A percentile compares a stretch with the other conserved stretches of the same genome.
phyloP scores from a whole-genome alignment of 1,139 yeast genomes.

The Geotrichum citri-aurantii region DNA sequence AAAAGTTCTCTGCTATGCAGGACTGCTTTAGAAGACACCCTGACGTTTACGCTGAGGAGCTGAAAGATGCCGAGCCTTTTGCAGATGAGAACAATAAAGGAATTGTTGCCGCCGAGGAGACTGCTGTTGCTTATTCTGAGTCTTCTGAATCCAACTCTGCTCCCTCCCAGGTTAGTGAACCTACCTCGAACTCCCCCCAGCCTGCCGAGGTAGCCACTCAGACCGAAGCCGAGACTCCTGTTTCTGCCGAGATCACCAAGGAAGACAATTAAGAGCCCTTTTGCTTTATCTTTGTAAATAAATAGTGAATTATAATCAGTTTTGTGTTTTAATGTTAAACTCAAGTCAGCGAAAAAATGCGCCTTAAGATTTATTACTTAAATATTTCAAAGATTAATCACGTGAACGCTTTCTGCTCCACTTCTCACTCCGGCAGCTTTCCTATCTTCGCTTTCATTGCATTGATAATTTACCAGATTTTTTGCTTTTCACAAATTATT shows the following conservation, averaged over 20 bases:
- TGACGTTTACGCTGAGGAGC: constrained; percentile 88
- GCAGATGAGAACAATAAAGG: constrained; percentile 16
- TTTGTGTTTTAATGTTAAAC: background rate
- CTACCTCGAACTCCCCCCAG: background rate
- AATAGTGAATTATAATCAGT: background rate
- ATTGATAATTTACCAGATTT: too few relatives aligned
- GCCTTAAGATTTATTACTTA: background rate
- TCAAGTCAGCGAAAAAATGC: background rate
- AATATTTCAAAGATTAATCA: background rate
- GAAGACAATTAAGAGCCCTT: background rate
- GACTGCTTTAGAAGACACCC: constrained; percentile 91
- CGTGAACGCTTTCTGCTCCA: background rate
- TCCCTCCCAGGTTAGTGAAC: too few relatives aligned
- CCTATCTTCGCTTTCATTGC: background rate
- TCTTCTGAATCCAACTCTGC: background rate
- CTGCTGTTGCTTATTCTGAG: background rate
- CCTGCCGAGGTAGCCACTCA: background rate
- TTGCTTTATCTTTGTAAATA: background rate
- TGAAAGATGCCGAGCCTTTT: constrained; percentile 39
- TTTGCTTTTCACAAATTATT: too few relatives aligned
- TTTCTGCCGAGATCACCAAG: background rate
- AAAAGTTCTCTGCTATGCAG: constrained; percentile 89
- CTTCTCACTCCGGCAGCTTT: background rate
- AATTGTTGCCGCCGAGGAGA: background rate
- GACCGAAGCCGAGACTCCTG: constrained; percentile 2